Percentiles rank a stretch among this genome's conserved stretches.
These are phyloP conservation scores for Inga laurina DNA, from an alignment of 306 rosid species.

Conservation along the genomic window DNA sequence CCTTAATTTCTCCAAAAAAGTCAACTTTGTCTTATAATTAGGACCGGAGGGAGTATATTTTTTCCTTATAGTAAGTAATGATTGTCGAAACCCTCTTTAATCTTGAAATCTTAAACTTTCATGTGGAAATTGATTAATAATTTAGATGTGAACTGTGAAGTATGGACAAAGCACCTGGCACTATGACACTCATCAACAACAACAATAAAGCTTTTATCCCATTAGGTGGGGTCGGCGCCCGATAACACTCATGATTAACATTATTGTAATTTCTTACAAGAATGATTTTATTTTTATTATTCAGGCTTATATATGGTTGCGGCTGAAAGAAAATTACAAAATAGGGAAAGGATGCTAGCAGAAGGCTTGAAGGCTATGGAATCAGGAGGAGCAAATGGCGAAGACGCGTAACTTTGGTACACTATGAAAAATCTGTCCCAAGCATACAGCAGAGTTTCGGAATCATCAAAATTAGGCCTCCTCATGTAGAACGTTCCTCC, in stretches of 20 bases:
- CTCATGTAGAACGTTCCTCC: neutral
- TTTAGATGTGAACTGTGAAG: too few relatives aligned
- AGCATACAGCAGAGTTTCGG: slow-evolving; percentile 14
- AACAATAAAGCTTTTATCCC: too few relatives aligned
- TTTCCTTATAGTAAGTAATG: too few relatives aligned
- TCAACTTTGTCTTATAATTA: too few relatives aligned
- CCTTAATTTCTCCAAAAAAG: too few relatives aligned
- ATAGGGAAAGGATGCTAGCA: slow-evolving; percentile 48
- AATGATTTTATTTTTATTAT: slow-evolving; percentile 14
- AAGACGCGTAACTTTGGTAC: slow-evolving; percentile 16
- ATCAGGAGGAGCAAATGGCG: slow-evolving; percentile 20
- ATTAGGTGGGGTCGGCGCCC: too few relatives aligned
- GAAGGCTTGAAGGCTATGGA: slow-evolving; percentile 45
- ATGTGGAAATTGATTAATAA: neutral
- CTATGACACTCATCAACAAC: neutral
- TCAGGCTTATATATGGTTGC: slow-evolving; percentile 55
- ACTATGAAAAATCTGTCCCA: slow-evolving; percentile 7
- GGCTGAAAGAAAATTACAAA: slow-evolving; percentile 43
- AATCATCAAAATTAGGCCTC: slow-evolving; percentile 16
- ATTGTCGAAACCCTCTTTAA: too few relatives aligned
- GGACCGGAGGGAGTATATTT: too few relatives aligned
- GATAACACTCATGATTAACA: neutral
- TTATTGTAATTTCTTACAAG: neutral
- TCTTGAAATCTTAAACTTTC: neutral
- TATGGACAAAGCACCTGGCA: too few relatives aligned